Evolutionary conservation across 106 monocot species (phyloP).

Genomic region (Cymbidium sinense): DNA sequence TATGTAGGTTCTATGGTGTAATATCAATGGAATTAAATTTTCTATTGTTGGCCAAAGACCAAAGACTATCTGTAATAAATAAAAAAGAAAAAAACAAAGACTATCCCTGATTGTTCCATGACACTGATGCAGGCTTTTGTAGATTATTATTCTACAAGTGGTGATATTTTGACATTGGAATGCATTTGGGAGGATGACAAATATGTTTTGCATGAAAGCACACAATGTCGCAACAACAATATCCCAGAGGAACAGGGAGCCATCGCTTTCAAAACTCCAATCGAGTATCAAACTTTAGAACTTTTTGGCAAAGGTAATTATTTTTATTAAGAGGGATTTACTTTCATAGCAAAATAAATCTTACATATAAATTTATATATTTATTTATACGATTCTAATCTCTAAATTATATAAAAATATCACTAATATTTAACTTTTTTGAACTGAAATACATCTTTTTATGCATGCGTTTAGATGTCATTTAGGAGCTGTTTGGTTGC

Average conservation of each 20-base stretch:
- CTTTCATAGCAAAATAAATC: not conserved
- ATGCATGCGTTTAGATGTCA: not conserved
- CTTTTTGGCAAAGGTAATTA: constrained; percentile 49
- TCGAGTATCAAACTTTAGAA: constrained; percentile 59
- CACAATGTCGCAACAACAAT: constrained; percentile 7
- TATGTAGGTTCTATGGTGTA: not conserved
- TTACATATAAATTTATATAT: no score
- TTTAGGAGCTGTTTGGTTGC: not conserved
- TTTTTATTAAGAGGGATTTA: not conserved
- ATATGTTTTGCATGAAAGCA: constrained; percentile 77
- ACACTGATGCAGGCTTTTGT: constrained; percentile 47
- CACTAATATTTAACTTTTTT: no score
- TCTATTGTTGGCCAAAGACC: not conserved
- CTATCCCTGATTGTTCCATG: not conserved
- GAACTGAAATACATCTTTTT: not conserved
- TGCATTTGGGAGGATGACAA: constrained; percentile 83
- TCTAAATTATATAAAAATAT: no score
- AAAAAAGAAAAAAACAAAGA: no score
- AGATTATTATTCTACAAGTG: constrained; percentile 56
- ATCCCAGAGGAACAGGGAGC: constrained; percentile 15
- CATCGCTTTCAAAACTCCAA: constrained; percentile 17
- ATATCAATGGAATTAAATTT: not conserved
- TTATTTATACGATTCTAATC: no score
- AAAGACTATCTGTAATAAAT: no score
- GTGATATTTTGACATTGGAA: constrained; percentile 35